Evolutionary conservation across 176 grass and related monocot species (phyloP).

Genomic region (Sorghum bicolor): Sorghum_bicolor_NCBIv3 NC_012879.2:8550501-8551000

Average conservation of each 20-base stretch:
- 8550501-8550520: too few species aligned
- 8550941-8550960: neutral
- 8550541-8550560: too few species aligned
- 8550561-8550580: too few species aligned
- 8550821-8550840: constrained; percentile 4
- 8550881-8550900: neutral
- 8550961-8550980: neutral
- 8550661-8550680: too few species aligned
- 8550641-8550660: too few species aligned
- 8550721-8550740: neutral
- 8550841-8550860: neutral
- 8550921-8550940: neutral
- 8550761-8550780: neutral
- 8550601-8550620: too few species aligned
- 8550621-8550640: too few species aligned
- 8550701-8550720: too few species aligned
- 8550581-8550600: too few species aligned
- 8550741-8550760: neutral
- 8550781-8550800: neutral
- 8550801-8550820: neutral
- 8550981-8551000: neutral
- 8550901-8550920: neutral
- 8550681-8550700: too few species aligned
- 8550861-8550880: neutral
- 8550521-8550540: too few species aligned